phyloP scores from a whole-genome alignment of 257 asterid species.

The Voacanga thouarsii region DNA sequence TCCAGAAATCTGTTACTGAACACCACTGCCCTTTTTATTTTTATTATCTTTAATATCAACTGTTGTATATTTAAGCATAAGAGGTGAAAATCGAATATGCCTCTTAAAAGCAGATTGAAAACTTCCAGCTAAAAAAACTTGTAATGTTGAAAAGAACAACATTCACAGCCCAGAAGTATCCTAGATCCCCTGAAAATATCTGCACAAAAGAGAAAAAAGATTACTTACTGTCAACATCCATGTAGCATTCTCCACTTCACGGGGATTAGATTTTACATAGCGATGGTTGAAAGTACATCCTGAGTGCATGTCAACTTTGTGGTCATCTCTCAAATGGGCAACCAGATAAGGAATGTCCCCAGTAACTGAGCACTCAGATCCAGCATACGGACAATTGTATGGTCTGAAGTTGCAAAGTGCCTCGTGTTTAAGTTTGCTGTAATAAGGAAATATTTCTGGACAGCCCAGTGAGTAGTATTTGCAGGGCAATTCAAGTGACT shows the following conservation, averaged over 20 bases:
- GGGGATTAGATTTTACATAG: conserved; percentile 78
- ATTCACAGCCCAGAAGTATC: not conserved
- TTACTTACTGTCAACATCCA: conserved; percentile 82
- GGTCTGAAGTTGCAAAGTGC: conserved; percentile 69
- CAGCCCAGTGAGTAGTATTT: conserved; percentile 70
- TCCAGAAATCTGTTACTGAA: not conserved
- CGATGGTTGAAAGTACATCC: conserved; percentile 87
- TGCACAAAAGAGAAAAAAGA: not conserved
- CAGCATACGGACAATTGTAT: conserved; percentile 71
- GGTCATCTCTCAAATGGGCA: conserved; percentile 76
- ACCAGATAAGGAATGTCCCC: conserved; percentile 76
- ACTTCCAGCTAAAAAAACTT: not conserved
- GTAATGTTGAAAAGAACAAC: not conserved
- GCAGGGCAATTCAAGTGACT: conserved; percentile 83
- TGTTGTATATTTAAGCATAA: not conserved
- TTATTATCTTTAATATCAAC: no score
- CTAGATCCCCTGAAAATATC: not conserved
- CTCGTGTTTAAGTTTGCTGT: conserved; percentile 77
- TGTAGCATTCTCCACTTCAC: conserved; percentile 83
- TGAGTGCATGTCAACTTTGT: conserved; percentile 86
- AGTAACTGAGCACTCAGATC: conserved; percentile 66
- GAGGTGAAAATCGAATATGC: not conserved
- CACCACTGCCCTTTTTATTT: not conserved
- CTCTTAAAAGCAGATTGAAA: not conserved
- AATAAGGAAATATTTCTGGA: conserved; percentile 73